Conservation (phyloP, 169 alveolate genomes). For the Plasmodium coatneyi region DNA sequence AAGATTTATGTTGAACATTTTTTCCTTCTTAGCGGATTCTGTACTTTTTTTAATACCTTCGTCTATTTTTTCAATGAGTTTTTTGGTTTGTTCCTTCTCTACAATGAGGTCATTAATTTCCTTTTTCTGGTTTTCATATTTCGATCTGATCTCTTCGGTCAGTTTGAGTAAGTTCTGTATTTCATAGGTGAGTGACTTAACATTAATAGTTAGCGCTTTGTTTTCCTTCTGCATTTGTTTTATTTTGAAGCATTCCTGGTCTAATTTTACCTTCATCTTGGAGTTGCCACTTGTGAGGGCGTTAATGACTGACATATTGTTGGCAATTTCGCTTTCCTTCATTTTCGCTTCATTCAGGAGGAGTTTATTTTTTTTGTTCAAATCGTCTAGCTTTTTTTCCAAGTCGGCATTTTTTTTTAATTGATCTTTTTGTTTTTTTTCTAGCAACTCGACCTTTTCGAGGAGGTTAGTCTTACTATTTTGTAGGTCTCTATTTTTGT, state of each 20-base stretch:
- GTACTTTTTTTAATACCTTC: slow-evolving; percentile 48
- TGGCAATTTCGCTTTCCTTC: slow-evolving; percentile 34
- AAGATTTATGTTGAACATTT: slow-evolving; percentile 15
- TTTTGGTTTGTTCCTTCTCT: slow-evolving; percentile 72
- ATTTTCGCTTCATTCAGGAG: slow-evolving; percentile 33
- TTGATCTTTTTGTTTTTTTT: slow-evolving; percentile 67
- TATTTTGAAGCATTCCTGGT: slow-evolving; percentile 61
- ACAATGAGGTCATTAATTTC: slow-evolving; percentile 61
- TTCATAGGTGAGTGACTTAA: slow-evolving; percentile 63
- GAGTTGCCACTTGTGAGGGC: slow-evolving; percentile 19
- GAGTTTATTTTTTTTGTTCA: slow-evolving; percentile 48
- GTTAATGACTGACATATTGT: slow-evolving; percentile 16
- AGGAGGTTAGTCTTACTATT: slow-evolving; percentile 20
- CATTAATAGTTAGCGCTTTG: slow-evolving; percentile 40
- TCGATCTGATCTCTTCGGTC: slow-evolving; percentile 41
- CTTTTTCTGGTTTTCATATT: slow-evolving; percentile 41
- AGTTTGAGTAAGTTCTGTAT: slow-evolving; percentile 42
- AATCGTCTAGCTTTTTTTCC: slow-evolving; percentile 41
- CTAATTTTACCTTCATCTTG: slow-evolving; percentile 58
- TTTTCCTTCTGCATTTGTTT: slow-evolving; percentile 62
- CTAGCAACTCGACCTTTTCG: slow-evolving; percentile 53
- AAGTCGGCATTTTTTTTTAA: slow-evolving; percentile 33
- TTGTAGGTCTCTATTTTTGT: slow-evolving; percentile 58
- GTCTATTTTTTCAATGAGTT: slow-evolving; percentile 65
- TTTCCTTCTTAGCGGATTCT: slow-evolving; percentile 53